A percentile compares a stretch with the other conserved stretches of the same genome.
phyloP scores from a whole-genome alignment of 345 rosid species.

The Pseudoturritis turrita region DNA sequence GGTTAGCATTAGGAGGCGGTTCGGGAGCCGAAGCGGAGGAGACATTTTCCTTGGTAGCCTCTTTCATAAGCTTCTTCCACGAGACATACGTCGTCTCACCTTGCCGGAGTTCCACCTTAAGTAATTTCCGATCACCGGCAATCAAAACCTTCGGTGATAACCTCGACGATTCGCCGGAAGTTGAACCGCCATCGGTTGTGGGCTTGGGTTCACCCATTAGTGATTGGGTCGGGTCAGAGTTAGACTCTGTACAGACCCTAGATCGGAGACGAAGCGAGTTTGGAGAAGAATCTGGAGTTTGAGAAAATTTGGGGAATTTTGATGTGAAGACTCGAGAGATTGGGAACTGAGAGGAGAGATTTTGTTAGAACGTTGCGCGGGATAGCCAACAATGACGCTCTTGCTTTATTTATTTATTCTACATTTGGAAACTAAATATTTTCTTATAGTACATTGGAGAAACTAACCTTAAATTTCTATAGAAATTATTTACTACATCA shows the following conservation, averaged over 20 bases:
- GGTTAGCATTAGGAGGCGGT: slow-evolving; percentile 45
- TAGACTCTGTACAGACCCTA: slow-evolving; percentile 15
- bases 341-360: slow-evolving; percentile 10
- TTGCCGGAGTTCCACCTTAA: slow-evolving; percentile 68
- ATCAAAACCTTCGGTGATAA: slow-evolving; percentile 42
- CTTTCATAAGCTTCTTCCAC: slow-evolving; percentile 84
- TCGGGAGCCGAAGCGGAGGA: slow-evolving; percentile 36
- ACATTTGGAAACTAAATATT: no score
- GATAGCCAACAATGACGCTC: slow-evolving; percentile 24
- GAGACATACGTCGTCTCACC: slow-evolving; percentile 82
- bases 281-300: background rate
- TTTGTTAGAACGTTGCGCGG: slow-evolving; percentile 38
- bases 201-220: slow-evolving; percentile 36
- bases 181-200: slow-evolving; percentile 24
- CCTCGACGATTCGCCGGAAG: slow-evolving; percentile 41
- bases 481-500: no score
- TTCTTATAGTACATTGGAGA: no score
- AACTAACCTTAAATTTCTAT: no score
- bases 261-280: slow-evolving; percentile 15
- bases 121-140: slow-evolving; percentile 68
- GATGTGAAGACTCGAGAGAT: slow-evolving; percentile 4
- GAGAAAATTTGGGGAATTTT: background rate
- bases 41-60: slow-evolving; percentile 43
- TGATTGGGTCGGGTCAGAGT: slow-evolving; percentile 13
- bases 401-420: no score